These are phyloP conservation scores for Annulohypoxylon maeteangense DNA, from an alignment of 495 filamentous ascomycete species.

Conservation along the genomic window DNA sequence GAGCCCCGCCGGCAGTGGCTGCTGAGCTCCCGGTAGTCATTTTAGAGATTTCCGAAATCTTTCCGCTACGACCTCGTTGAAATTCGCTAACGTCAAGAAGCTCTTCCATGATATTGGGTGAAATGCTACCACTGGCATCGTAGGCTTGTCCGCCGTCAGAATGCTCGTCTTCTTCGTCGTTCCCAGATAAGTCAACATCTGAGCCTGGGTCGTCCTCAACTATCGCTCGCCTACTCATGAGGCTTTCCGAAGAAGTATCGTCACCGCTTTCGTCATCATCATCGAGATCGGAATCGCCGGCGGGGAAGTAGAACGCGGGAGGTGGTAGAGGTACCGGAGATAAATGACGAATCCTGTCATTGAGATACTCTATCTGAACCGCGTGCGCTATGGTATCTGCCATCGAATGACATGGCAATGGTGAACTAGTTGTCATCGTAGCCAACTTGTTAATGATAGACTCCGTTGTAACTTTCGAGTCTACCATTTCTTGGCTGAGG, in stretches of 20 bases:
- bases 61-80: constrained; percentile 8
- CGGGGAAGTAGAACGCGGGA: constrained; percentile 53
- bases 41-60: constrained; percentile 19
- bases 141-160: constrained; percentile 44
- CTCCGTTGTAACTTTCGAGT: constrained; percentile 47
- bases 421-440: constrained; percentile 52
- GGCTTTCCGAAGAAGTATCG: constrained; percentile 42
- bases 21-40: constrained; percentile 54
- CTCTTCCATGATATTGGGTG: constrained; percentile 24
- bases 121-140: constrained; percentile 33
- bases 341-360: constrained; percentile 43
- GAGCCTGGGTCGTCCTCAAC: constrained; percentile 43
- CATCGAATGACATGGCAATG: constrained; percentile 24
- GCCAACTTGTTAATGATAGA: constrained; percentile 52
- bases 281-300: constrained; percentile 48
- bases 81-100: constrained; percentile 10
- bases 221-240: constrained; percentile 45
- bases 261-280: constrained; percentile 45
- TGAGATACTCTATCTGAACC: constrained; percentile 52
- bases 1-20: constrained; percentile 56
- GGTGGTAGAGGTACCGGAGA: constrained; percentile 58
- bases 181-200: constrained; percentile 44
- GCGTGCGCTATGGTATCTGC: neutral
- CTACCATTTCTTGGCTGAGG: constrained; percentile 23
- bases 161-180: constrained; percentile 49